A percentile compares a stretch with the other conserved stretches of the same genome.
Conservation (phyloP, 2,329 filamentous ascomycete genomes). For the Rachicladosporium sp. region DNA sequence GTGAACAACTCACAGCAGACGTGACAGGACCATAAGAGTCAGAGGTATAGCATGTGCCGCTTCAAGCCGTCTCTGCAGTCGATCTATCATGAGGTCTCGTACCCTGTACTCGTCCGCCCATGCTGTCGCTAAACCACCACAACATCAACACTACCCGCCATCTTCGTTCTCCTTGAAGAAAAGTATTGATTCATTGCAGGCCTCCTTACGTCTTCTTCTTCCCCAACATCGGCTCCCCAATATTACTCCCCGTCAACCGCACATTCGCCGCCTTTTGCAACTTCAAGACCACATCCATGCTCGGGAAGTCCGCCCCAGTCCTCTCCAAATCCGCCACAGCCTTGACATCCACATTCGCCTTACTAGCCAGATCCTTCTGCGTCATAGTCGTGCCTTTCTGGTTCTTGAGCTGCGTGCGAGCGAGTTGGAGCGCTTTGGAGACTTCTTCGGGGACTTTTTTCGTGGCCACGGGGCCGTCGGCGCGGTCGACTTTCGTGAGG, state of each 20-base stretch:
- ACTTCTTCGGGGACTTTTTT: slow-evolving; percentile 77
- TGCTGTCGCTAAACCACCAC: neutral
- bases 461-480: slow-evolving; percentile 94
- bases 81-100: slow-evolving; percentile 2
- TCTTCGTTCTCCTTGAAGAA: too few relatives aligned
- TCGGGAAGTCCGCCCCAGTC: slow-evolving; percentile 63
- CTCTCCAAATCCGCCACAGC: slow-evolving; percentile 79
- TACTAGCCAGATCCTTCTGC: slow-evolving; percentile 74
- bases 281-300: slow-evolving; percentile 78
- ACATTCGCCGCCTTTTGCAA: slow-evolving; percentile 49
- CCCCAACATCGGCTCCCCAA: slow-evolving; percentile 69
- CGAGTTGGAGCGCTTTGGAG: slow-evolving; percentile 68
- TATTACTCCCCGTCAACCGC: slow-evolving; percentile 31
- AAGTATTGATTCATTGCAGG: too few relatives aligned
- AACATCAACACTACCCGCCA: too few relatives aligned
- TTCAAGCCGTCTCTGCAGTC: too few relatives aligned
- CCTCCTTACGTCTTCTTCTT: slow-evolving; percentile 64
- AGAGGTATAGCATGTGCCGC: too few relatives aligned
- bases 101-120: neutral
- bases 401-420: slow-evolving; percentile 69
- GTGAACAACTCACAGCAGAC: too few relatives aligned
- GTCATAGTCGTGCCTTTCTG: slow-evolving; percentile 65
- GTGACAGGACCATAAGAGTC: too few relatives aligned
- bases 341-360: slow-evolving; percentile 74
- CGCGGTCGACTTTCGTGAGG: slow-evolving; percentile 93